Percentiles rank a stretch among this genome's conserved stretches.
Conservation (phyloP, 352 stramenopile genomes). For the Phytopythium cucurbitacearum region DNA sequence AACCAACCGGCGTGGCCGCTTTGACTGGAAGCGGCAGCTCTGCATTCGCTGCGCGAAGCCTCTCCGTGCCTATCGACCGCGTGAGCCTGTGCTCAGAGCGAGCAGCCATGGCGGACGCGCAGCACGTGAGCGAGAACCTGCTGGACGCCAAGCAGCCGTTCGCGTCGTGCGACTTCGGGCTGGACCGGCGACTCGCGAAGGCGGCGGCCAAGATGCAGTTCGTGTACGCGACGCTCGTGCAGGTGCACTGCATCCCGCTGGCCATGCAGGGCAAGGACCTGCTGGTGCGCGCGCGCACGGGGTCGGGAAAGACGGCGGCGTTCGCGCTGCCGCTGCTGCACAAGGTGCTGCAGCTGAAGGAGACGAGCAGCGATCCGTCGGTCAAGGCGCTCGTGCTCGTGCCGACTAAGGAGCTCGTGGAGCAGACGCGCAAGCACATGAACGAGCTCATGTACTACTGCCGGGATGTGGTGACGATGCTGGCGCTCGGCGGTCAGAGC, state of each 20-base stretch:
- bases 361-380: slow-evolving; percentile 30
- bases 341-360: slow-evolving; percentile 88
- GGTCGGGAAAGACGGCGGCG: slow-evolving; percentile 93
- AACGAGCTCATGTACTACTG: slow-evolving; percentile 97
- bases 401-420: slow-evolving; percentile 96
- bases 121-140: slow-evolving; percentile 57
- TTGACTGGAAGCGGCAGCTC: slow-evolving; percentile 2
- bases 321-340: slow-evolving; percentile 91
- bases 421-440: slow-evolving; percentile 91
- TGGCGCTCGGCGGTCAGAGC: slow-evolving; percentile 89
- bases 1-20: slow-evolving; percentile 16
- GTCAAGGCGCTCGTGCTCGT: slow-evolving; percentile 93
- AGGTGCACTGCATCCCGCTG: slow-evolving; percentile 93
- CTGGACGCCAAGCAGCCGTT: slow-evolving; percentile 81
- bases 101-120: slow-evolving; percentile 11
- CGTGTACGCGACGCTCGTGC: slow-evolving; percentile 92
- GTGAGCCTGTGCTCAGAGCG: too few relatives aligned
- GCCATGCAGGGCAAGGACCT: slow-evolving; percentile 92
- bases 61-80: too few relatives aligned
- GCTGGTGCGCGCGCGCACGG: slow-evolving; percentile 89
- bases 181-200: slow-evolving; percentile 92
- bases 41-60: background rate
- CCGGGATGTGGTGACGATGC: slow-evolving; percentile 90
- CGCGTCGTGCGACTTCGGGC: slow-evolving; percentile 76
- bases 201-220: slow-evolving; percentile 91